Percentiles rank a stretch among this genome's conserved stretches.
phyloP scores from a whole-genome alignment of 2,329 filamentous ascomycete species.

The Talaromyces atroroseus region DNA sequence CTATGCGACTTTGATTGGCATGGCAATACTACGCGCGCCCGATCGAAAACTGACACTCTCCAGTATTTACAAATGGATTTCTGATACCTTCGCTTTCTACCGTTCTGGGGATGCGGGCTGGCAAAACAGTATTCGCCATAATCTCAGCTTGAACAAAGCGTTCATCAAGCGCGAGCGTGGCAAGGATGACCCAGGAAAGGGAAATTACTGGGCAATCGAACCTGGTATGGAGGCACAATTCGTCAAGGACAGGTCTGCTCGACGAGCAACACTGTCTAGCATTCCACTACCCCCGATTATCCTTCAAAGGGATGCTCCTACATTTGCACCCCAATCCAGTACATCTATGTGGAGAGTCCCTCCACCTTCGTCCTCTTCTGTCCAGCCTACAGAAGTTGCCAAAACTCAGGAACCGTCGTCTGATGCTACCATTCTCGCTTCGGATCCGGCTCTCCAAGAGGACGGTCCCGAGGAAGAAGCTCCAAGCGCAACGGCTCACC shows the following conservation, averaged over 20 bases:
- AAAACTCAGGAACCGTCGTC: constrained; percentile 59
- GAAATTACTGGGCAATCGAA: constrained; percentile 94
- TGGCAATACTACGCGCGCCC: constrained; percentile 87
- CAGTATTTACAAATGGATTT: constrained; percentile 99
- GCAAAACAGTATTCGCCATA: constrained; percentile 99
- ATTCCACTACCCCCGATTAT: constrained; percentile 32
- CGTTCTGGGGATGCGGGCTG: constrained; percentile 78
- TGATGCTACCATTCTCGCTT: constrained; percentile 70
- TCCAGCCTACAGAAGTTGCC: constrained; percentile 16
- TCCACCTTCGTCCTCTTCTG: constrained; percentile 16
- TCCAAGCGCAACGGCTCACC: constrained; percentile 20
- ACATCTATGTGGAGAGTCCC: constrained; percentile 33
- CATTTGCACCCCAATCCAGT: constrained; percentile 26
- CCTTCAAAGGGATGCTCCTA: constrained; percentile 25
- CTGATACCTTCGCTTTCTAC: constrained; percentile 89
- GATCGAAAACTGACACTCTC: constrained; percentile 79
- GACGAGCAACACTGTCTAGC: constrained; percentile 42
- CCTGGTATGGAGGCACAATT: constrained; percentile 85
- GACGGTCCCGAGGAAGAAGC: constrained; percentile 44
- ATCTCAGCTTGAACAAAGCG: constrained; percentile 92
- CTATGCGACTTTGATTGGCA: constrained; percentile 91
- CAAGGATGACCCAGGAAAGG: constrained; percentile 95
- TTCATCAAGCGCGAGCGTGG: constrained; percentile 94
- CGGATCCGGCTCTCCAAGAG: constrained; percentile 57
- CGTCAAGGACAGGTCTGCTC: constrained; percentile 72